Evolutionary conservation across 1,284 basidiomycete species (phyloP), one percentile per base, ranked within the genome.

Genomic region (Pisolithus thermaeus): DNA sequence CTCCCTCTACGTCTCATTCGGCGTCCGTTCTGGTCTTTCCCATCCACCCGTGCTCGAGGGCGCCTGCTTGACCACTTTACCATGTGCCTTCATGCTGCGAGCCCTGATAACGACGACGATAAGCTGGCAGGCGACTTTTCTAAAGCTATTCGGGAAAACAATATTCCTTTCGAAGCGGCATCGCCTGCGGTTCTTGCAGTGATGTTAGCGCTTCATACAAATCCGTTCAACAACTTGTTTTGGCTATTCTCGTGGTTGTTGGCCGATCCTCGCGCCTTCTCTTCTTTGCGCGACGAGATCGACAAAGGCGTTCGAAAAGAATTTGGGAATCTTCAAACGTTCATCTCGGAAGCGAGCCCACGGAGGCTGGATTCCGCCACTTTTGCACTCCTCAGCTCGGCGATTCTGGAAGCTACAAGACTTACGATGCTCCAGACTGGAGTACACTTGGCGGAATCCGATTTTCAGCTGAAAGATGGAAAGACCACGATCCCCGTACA

Each of bases 371-470:
- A 63, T 11, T 51, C 60, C 41, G 41, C 57, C 6, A 52, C 55
- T 2, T 58, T 66, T 35, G 8, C 14, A 16, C 28, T 66, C 0
- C 30, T 63, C 18, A 63, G 61, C 2, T 63, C 64, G 6, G 61
- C 61, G 1, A 50, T 65, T 46, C 65, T 66, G 61, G 64, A 66
- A 48, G 63, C 63, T 3, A 35, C 62, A 48, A 50, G 64, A 28
- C 46, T 66, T 9, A 61, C 59, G 0, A 46, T 41, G 0, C 37
- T 66, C 49, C 53, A 59, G 12, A 50, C 51, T 1, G 55, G 54
- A 1, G 37, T 60, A 35, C 58, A 54, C 6, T 38, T 52, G 35
- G 62, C 62, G 4, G 47, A 5, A 5, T 28, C 54, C 28, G 55
- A 66, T 51, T 55, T 64, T 42, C 55, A 56, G 25, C 42, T 63